phyloP scores from a whole-genome alignment of 768 basidiomycete genomes.

The Leccinellum rugosiceps region DNA sequence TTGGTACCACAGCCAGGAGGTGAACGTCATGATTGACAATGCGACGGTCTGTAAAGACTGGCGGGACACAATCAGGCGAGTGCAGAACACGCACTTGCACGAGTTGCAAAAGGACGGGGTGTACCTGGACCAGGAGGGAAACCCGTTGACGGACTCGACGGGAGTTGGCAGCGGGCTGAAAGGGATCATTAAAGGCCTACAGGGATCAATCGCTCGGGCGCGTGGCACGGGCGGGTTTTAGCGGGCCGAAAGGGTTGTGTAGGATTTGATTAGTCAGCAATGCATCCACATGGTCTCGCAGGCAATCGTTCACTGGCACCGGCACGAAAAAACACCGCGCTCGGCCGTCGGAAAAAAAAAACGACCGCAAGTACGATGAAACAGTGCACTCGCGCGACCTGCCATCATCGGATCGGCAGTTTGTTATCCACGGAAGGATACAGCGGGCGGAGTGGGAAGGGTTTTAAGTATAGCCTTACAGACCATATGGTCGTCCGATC shows the following conservation, averaged over 20 bases:
- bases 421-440: slow-evolving; percentile 5
- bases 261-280: slow-evolving; percentile 12
- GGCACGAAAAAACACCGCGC: neutral
- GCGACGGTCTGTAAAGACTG: slow-evolving; percentile 51
- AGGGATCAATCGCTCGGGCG: slow-evolving; percentile 41
- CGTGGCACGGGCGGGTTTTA: slow-evolving; percentile 42
- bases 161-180: slow-evolving; percentile 36
- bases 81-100: slow-evolving; percentile 57
- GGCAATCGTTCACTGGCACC: neutral
- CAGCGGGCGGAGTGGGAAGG: slow-evolving; percentile 33
- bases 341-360: neutral
- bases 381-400: neutral
- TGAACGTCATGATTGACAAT: slow-evolving; percentile 63
- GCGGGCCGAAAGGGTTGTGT: neutral
- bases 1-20: slow-evolving; percentile 72
- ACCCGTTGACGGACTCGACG: slow-evolving; percentile 36
- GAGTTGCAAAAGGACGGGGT: slow-evolving; percentile 47
- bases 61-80: slow-evolving; percentile 49
- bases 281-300: slow-evolving; percentile 6
- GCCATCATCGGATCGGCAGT: neutral
- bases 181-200: slow-evolving; percentile 41
- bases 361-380: neutral
- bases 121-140: slow-evolving; percentile 52
- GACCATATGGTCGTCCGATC: slow-evolving; percentile 28
- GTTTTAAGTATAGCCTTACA: slow-evolving; percentile 32